These are phyloP conservation scores for Gossypium australe DNA, from an alignment of 345 rosid species.

Conservation along the genomic window DNA sequence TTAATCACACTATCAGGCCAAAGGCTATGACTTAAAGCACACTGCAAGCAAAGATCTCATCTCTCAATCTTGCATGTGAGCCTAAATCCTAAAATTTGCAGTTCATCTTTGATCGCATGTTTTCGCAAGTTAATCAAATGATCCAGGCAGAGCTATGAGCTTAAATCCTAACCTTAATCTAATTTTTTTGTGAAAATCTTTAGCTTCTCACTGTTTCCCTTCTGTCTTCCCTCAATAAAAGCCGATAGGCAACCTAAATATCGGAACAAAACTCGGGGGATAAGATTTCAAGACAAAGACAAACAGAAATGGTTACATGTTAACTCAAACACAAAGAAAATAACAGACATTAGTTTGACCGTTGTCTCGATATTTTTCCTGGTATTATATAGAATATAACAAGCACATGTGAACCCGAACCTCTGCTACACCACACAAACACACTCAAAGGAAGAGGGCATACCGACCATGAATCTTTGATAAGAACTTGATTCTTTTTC, in stretches of 20 bases:
- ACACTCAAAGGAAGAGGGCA: background rate
- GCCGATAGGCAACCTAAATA: background rate
- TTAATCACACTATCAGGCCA: background rate
- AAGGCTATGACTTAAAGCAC: background rate
- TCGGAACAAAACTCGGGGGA: too few relatives aligned
- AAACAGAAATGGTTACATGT: too few relatives aligned
- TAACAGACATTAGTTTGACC: background rate
- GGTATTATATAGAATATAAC: background rate
- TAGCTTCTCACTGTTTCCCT: background rate
- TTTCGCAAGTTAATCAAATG: background rate
- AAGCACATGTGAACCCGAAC: background rate
- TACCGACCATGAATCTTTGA: slow-evolving; percentile 99
- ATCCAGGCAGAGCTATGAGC: background rate
- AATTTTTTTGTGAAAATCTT: background rate
- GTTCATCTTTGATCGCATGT: background rate
- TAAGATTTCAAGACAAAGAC: too few relatives aligned
- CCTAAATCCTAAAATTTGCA: background rate
- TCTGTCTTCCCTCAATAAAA: background rate
- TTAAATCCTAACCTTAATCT: background rate
- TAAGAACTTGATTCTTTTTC: slow-evolving; percentile 95
- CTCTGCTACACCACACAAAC: background rate
- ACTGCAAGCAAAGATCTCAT: background rate
- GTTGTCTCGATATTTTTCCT: background rate
- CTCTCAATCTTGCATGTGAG: background rate
- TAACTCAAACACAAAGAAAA: too few relatives aligned